These are phyloP conservation scores for Leucocoprinus birnbaumii DNA, from an alignment of 768 basidiomycete species.

Conservation along the genomic window DNA sequence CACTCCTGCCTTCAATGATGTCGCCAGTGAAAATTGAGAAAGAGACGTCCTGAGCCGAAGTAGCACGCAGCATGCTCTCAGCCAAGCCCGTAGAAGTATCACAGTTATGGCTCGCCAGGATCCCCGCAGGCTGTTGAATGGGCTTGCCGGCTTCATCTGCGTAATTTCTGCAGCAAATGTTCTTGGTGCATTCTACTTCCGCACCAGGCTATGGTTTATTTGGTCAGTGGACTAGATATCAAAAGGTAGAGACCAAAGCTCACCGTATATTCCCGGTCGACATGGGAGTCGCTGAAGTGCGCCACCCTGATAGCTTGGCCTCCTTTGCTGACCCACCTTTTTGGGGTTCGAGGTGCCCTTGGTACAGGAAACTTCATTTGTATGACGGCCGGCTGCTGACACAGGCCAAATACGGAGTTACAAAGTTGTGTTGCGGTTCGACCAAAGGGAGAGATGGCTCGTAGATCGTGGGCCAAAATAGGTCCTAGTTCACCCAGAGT, in stretches of 20 bases:
- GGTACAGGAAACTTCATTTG: constrained; percentile 43
- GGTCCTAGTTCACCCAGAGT: constrained; percentile 48
- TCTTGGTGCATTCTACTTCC: constrained; percentile 57
- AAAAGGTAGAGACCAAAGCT: constrained; percentile 13
- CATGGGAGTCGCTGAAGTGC: constrained; percentile 64
- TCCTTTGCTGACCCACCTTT: constrained; percentile 31
- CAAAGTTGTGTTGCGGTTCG: constrained; percentile 54
- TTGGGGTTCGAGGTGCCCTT: constrained; percentile 31
- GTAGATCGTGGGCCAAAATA: constrained; percentile 54
- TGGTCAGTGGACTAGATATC: not conserved
- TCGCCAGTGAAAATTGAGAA: constrained; percentile 68
- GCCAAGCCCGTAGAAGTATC: constrained; percentile 49
- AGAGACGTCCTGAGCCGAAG: constrained; percentile 30
- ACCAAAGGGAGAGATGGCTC: constrained; percentile 42
- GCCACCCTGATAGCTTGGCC: constrained; percentile 49
- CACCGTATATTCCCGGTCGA: constrained; percentile 54
- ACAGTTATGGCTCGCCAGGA: constrained; percentile 46
- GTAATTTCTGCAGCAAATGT: constrained; percentile 58
- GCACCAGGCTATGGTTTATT: constrained; percentile 39
- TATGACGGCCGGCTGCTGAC: constrained; percentile 45
- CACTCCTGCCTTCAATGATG: constrained; percentile 49
- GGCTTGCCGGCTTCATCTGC: constrained; percentile 32
- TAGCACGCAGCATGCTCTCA: constrained; percentile 46
- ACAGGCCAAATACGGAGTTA: constrained; percentile 51
- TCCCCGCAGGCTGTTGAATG: constrained; percentile 42